Conservation (phyloP, 805 yeast genomes). For the Barnettozyma botsteinii region DNA sequence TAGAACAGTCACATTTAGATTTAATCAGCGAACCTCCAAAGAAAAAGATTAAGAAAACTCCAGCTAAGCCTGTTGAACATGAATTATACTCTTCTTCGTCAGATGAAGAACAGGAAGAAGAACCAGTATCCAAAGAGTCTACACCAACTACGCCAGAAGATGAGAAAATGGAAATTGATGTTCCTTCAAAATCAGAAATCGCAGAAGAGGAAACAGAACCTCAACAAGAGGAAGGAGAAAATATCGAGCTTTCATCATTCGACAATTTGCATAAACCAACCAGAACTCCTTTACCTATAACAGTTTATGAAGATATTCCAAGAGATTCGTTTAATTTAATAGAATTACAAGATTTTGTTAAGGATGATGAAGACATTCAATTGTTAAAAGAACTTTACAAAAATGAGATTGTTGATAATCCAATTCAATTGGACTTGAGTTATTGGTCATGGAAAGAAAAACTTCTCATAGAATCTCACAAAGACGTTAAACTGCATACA, state of each 20-base stretch:
- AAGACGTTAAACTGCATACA: conserved; percentile 14
- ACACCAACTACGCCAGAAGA: conserved; percentile 26
- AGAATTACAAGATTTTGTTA: conserved; percentile 46
- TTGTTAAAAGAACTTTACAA: conserved; percentile 43
- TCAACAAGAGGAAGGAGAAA: conserved; percentile 12
- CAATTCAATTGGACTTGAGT: conserved; percentile 24
- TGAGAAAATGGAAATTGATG: conserved; percentile 25
- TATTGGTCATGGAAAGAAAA: conserved; percentile 67
- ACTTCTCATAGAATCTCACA: conserved; percentile 23
- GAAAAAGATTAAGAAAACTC: conserved; percentile 12
- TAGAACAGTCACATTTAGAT: conserved; percentile 7
- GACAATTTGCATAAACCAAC: conserved; percentile 45
- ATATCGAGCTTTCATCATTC: conserved; percentile 20
- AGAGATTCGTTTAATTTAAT: conserved; percentile 35
- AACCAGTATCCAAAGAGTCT: conserved; percentile 20
- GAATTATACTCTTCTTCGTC: conserved; percentile 24
- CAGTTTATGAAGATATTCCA: conserved; percentile 46
- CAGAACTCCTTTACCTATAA: conserved; percentile 38
- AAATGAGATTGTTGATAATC: conserved; percentile 1
- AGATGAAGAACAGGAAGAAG: conserved; percentile 24
- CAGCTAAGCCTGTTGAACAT: neutral
- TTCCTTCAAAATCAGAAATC: conserved; percentile 2
- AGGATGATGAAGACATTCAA: conserved; percentile 70
- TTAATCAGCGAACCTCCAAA: conserved; percentile 10
- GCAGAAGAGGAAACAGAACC: neutral